Evolutionary conservation across 2,329 filamentous ascomycete genomes (phyloP), one percentile per base, ranked within the genome.

Genomic region (Fusarium mexicanum): DNA sequence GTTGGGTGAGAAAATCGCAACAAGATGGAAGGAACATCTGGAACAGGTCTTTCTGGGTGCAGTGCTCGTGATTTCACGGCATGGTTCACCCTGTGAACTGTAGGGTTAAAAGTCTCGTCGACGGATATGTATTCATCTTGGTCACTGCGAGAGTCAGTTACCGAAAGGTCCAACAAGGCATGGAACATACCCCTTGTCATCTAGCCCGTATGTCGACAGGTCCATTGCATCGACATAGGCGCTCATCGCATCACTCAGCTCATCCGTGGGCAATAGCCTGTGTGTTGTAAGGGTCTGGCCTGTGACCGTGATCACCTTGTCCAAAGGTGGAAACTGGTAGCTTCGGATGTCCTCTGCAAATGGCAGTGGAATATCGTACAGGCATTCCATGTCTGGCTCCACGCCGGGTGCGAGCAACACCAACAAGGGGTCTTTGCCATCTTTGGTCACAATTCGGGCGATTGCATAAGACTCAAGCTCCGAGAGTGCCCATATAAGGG

Each of bases 141-240:
- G 37, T 86, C 82, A n/a, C 83, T 86, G 48, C 4, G 24, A 1
- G 6, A 8, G 57, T 82, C 43, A 80, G 77, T 29, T 22, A 33
- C 20, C 26, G 22, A 17, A 47, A 59, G 35, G 8, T 5, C 18
- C 5, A 17, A 24, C 7, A 20, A 20, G 11, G 26, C 5, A 18
- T 33, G 18, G 8, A 72, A 76, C 87, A 78, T 83, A 93, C 90
- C 92, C 94, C 48, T 95, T 89, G 51, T 96, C 93, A 77, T 97
- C 92, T 51, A 86, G 88, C 16, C 88, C 92, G 77, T 92, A 91
- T 1, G 82, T 87, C 3, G 92, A 92, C 5, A 99, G 85, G 78
- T 98, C 95, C 96, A 99, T 98, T 13, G 90, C 91, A 80, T 98
- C 94, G 13, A 99, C 94, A 76, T 96, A 98, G 72, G 94, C 91